Percentiles rank a stretch among this genome's conserved stretches.
These are phyloP conservation scores for Ustilago xerochloae DNA, from an alignment of 1,284 basidiomycete species.

Conservation along the genomic window DNA sequence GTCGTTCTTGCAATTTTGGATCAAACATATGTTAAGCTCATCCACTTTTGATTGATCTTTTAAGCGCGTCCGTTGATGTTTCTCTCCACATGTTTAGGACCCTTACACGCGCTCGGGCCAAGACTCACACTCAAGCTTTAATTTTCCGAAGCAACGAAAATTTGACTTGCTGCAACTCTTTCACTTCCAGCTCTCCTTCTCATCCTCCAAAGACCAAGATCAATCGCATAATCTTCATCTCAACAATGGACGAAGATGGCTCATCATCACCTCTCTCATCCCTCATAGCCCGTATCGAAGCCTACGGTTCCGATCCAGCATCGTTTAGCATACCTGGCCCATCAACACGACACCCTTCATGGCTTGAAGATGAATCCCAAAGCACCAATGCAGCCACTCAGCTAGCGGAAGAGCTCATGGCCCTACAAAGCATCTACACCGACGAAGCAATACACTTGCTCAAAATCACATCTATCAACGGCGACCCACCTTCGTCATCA, in stretches of 20 bases:
- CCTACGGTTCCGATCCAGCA: slow-evolving; percentile 20
- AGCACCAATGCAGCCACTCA: slow-evolving; percentile 34
- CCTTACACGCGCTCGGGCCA: slow-evolving; percentile 26
- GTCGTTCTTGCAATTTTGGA: no score
- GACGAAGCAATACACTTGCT: slow-evolving; percentile 50
- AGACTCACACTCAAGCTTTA: neutral
- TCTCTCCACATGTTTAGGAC: slow-evolving; percentile 8
- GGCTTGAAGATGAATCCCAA: slow-evolving; percentile 23
- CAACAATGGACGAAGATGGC: slow-evolving; percentile 20
- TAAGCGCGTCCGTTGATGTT: no score
- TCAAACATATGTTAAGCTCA: no score
- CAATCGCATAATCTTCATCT: neutral
- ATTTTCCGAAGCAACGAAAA: neutral
- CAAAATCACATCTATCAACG: slow-evolving; percentile 3
- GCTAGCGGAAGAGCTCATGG: slow-evolving; percentile 60
- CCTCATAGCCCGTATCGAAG: slow-evolving; percentile 39
- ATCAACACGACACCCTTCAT: slow-evolving; percentile 20
- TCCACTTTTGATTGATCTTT: no score
- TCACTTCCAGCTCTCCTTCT: neutral
- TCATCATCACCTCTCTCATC: neutral
- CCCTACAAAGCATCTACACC: slow-evolving; percentile 64
- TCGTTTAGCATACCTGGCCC: slow-evolving; percentile 15
- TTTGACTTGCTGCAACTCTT: neutral
- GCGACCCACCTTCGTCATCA: neutral
- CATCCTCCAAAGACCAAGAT: neutral